Percentiles rank a stretch among this genome's conserved stretches.
These are phyloP conservation scores for Aspergillus sp. DNA, from an alignment of 2,329 filamentous ascomycete genomes.

Conservation along the genomic window DNA sequence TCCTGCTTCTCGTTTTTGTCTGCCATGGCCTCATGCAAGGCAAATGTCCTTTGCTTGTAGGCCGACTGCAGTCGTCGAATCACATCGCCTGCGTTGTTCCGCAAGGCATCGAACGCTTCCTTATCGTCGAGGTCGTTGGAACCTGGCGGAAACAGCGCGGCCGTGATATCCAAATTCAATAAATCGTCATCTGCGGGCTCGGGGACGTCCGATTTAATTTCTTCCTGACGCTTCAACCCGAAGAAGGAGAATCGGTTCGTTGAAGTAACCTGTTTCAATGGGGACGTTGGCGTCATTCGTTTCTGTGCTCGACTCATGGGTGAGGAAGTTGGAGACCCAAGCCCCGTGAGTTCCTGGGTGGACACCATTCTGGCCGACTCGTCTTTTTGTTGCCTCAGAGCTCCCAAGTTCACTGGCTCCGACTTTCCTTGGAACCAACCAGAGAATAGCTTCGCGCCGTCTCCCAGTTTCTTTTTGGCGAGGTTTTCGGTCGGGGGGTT, in stretches of 20 bases:
- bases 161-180: conserved; percentile 50
- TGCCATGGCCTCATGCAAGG: conserved; percentile 47
- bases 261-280: conserved; percentile 29
- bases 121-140: conserved; percentile 46
- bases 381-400: conserved; percentile 16
- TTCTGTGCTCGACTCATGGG: conserved; percentile 20
- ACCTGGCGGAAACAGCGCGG: conserved; percentile 51
- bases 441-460: conserved; percentile 34
- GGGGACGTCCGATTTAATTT: conserved; percentile 20
- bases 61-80: conserved; percentile 52
- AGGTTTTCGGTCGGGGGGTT: conserved; percentile 18
- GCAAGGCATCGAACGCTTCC: conserved; percentile 53
- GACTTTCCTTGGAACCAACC: conserved; percentile 52
- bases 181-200: conserved; percentile 49
- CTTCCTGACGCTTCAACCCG: conserved; percentile 29
- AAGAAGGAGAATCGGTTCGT: conserved; percentile 41
- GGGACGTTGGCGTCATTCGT: conserved; percentile 24
- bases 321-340: conserved; percentile 8
- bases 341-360: conserved; percentile 9
- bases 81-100: conserved; percentile 52
- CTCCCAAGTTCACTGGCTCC: conserved; percentile 43
- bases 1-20: conserved; percentile 56
- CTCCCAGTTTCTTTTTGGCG: conserved; percentile 26
- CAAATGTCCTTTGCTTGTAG: conserved; percentile 49
- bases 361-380: conserved; percentile 10